Evolutionary conservation across 2,329 filamentous ascomycete genomes (phyloP).

Genomic region (Exophiala dermatitidis): DNA sequence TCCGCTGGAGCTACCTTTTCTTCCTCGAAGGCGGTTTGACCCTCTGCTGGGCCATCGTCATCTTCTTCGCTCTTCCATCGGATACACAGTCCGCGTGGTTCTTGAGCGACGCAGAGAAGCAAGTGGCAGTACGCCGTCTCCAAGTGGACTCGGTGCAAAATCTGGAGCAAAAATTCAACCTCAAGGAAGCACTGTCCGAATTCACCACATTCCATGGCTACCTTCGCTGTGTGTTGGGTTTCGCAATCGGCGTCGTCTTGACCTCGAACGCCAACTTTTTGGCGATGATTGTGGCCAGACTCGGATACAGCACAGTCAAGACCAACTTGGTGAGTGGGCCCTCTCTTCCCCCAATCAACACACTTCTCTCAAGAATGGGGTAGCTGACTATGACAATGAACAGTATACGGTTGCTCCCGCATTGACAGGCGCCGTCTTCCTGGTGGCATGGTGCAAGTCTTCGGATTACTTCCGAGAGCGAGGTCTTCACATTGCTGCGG

Average conservation of each 20-base stretch:
- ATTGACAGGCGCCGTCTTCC: no score
- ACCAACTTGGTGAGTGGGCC: slow-evolving; percentile 53
- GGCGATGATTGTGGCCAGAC: slow-evolving; percentile 49
- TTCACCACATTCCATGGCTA: slow-evolving; percentile 44
- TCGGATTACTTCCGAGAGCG: no score
- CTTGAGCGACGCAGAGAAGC: slow-evolving; percentile 57
- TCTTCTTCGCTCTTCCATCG: slow-evolving; percentile 61
- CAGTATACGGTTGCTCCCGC: no score
- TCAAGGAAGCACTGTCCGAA: slow-evolving; percentile 46
- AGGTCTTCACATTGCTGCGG: no score
- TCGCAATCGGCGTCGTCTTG: slow-evolving; percentile 53
- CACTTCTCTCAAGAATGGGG: no score
- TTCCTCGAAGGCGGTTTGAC: slow-evolving; percentile 48
- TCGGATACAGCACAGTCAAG: slow-evolving; percentile 50
- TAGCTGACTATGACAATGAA: no score
- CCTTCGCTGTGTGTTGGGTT: slow-evolving; percentile 49
- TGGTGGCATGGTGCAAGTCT: no score
- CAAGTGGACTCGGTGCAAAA: slow-evolving; percentile 65
- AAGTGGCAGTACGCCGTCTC: slow-evolving; percentile 64
- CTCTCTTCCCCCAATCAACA: no score
- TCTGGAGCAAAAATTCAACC: slow-evolving; percentile 49
- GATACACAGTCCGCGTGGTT: slow-evolving; percentile 59
- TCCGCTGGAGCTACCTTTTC: slow-evolving; percentile 49
- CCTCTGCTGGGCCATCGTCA: slow-evolving; percentile 55
- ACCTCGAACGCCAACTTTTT: slow-evolving; percentile 52